phyloP scores from a whole-genome alignment of 345 rosid genomes.

The Moringa oleifera region DNA sequence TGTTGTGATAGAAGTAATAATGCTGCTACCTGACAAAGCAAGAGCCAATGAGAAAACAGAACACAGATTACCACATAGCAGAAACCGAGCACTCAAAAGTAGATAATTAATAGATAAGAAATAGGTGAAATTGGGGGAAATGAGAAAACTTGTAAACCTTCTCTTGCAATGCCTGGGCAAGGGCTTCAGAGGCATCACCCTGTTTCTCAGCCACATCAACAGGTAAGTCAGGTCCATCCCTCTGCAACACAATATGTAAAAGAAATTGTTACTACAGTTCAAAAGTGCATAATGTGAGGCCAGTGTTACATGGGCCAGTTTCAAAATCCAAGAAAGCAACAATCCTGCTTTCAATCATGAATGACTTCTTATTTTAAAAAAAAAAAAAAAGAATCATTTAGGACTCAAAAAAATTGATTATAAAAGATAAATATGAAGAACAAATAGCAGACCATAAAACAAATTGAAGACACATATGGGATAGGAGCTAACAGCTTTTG shows the following conservation, averaged over 20 bases:
- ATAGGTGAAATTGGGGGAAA: neutral
- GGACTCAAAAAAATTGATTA: neutral
- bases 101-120: neutral
- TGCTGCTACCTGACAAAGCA: constrained; percentile 57
- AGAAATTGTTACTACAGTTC: constrained; percentile 6
- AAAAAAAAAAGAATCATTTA: no score
- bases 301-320: neutral
- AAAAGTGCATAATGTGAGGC: neutral
- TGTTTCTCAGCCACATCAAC: constrained; percentile 24
- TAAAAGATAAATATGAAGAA: no score
- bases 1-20: constrained; percentile 87
- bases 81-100: neutral
- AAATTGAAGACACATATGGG: no score
- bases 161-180: constrained; percentile 80
- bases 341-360: neutral
- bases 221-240: constrained; percentile 17
- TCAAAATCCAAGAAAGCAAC: neutral
- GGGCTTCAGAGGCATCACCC: constrained; percentile 42
- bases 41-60: constrained; percentile 12
- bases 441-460: neutral
- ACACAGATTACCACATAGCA: constrained; percentile 7
- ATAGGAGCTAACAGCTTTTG: neutral
- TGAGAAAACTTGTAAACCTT: constrained; percentile 45
- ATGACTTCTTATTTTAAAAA: no score
- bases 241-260: constrained; percentile 36